These are phyloP conservation scores for Gossypium herbaceum DNA, from an alignment of 345 rosid genomes.

Conservation along the genomic window DNA sequence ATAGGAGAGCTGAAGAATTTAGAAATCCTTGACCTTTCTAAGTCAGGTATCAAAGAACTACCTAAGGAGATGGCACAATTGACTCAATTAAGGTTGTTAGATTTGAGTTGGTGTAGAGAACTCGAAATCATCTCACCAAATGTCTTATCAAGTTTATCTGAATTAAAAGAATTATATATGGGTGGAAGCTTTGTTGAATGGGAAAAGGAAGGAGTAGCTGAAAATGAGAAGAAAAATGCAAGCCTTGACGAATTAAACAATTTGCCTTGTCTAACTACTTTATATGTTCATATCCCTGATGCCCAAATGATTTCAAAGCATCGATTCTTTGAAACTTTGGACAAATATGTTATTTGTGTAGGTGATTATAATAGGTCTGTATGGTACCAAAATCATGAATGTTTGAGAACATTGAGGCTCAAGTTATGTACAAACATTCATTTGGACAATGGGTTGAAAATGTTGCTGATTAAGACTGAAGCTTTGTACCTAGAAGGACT, in stretches of 20 bases:
- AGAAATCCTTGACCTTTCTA: conserved; percentile 17
- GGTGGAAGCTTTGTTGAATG: background rate
- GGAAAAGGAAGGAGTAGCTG: conserved; percentile 16
- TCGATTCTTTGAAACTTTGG: background rate
- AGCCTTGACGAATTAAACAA: background rate
- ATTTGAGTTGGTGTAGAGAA: background rate
- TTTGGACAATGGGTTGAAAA: too few species aligned
- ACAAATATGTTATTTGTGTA: background rate
- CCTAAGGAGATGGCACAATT: conserved; percentile 18
- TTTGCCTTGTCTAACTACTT: too few species aligned
- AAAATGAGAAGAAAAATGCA: background rate
- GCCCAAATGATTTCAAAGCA: too few species aligned
- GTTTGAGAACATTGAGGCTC: background rate
- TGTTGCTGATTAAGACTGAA: too few species aligned
- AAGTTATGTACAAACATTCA: too few species aligned
- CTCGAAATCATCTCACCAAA: conserved; percentile 22
- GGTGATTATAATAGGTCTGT: background rate
- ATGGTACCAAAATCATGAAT: background rate
- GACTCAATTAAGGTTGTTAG: background rate
- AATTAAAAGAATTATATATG: too few species aligned
- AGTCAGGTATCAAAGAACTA: conserved; percentile 6
- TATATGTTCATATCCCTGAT: too few species aligned
- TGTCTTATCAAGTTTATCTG: conserved; percentile 1
- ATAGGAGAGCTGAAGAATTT: too few species aligned
- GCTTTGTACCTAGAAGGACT: too few species aligned